Conservation (phyloP, 257 asterid genomes). For the Nicotiana sylvestris region DNA sequence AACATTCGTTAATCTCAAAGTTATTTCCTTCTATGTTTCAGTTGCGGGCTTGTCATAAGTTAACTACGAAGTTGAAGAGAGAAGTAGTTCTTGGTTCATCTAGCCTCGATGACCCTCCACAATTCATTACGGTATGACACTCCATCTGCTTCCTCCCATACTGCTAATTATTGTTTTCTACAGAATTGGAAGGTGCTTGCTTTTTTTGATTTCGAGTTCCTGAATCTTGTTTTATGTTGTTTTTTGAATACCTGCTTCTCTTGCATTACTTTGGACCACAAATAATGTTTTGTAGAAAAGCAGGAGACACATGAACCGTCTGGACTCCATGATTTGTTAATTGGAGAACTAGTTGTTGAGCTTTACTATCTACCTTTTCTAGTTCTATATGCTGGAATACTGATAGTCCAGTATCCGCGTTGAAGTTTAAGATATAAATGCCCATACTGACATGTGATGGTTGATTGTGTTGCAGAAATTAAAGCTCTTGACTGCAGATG, state of each 20-base stretch:
- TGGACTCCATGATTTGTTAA: neutral
- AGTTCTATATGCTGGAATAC: neutral
- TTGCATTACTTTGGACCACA: constrained; percentile 1
- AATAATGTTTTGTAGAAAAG: neutral
- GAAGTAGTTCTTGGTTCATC: constrained; percentile 94
- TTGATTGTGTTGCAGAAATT: constrained; percentile 54
- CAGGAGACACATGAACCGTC: neutral
- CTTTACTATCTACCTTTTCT: neutral
- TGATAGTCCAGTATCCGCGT: neutral
- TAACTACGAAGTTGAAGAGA: constrained; percentile 75
- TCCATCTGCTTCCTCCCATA: constrained; percentile 16
- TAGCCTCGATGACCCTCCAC: constrained; percentile 94
- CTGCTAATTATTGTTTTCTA: neutral
- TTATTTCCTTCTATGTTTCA: constrained; percentile 27
- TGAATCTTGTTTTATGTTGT: neutral
- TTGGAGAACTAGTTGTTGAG: neutral
- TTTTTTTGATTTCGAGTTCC: no score
- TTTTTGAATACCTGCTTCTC: neutral
- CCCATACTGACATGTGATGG: neutral
- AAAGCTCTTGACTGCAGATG: constrained; percentile 70
- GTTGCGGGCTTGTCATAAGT: constrained; percentile 93
- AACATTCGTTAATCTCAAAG: constrained; percentile 3
- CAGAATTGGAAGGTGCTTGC: neutral
- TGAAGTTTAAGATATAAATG: neutral
- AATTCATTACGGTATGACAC: constrained; percentile 75